A percentile compares a stretch with the other conserved stretches of the same genome.
Conservation (phyloP, 495 filamentous ascomycete genomes). For the Penicillium coffeae region DNA sequence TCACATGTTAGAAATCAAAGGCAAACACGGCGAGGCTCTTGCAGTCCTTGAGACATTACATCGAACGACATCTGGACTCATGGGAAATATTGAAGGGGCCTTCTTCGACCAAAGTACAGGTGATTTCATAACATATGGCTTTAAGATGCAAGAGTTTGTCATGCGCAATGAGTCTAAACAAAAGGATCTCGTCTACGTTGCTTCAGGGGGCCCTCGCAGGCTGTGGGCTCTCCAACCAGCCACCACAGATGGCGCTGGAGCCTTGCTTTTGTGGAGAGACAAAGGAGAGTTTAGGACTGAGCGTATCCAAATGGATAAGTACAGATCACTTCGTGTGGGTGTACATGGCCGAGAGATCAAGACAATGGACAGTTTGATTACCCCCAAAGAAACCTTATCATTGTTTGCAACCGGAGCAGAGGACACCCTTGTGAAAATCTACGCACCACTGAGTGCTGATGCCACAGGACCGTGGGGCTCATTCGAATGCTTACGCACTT, state of each 20-base stretch:
- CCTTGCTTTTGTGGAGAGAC: conserved; percentile 53
- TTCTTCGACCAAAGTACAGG: conserved; percentile 46
- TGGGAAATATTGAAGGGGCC: conserved; percentile 63
- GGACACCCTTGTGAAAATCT: conserved; percentile 77
- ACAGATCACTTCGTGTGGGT: conserved; percentile 58
- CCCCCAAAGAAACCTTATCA: conserved; percentile 9
- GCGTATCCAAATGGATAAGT: conserved; percentile 43
- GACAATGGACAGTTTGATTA: conserved; percentile 53
- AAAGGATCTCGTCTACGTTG: conserved; percentile 60
- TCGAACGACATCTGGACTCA: conserved; percentile 55
- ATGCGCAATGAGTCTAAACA: conserved; percentile 69
- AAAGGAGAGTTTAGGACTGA: conserved; percentile 31
- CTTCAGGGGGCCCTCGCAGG: conserved; percentile 81
- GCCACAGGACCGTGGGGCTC: conserved; percentile 21
- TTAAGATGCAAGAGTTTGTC: conserved; percentile 71
- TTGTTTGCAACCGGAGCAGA: conserved; percentile 79
- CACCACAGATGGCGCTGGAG: conserved; percentile 19
- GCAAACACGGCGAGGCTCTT: conserved; percentile 7
- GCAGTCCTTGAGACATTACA: conserved; percentile 46
- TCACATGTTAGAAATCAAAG: conserved; percentile 25
- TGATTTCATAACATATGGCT: conserved; percentile 72
- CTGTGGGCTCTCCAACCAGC: conserved; percentile 55
- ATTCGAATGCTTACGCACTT: conserved; percentile 55
- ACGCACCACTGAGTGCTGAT: conserved; percentile 13
- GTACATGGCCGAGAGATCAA: conserved; percentile 90